Evolutionary conservation across 768 basidiomycete genomes (phyloP), one percentile per base, ranked within the genome.

Genomic region (Lactarius trivialis): DNA sequence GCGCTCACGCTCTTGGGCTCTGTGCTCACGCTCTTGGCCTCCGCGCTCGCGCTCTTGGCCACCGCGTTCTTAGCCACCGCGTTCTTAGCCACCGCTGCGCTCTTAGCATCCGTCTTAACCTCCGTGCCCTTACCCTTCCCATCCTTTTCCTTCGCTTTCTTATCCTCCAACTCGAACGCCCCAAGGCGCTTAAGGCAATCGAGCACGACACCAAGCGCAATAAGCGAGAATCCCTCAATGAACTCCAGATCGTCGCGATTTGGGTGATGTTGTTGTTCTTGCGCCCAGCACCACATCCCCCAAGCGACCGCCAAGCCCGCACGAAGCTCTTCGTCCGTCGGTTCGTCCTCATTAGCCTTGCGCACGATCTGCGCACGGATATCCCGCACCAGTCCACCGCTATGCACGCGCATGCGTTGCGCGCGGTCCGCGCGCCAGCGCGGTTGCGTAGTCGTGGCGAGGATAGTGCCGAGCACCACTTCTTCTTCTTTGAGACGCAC

Each of bases 401-500:
- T 71, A 63, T 89, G 85, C 14, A 82, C 73, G 39, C 77, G 76
- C 86, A 91, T 88, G 12, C 84, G 77, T 56, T 84, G 77, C 58
- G 80, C 78, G 30, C 86, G 78, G 64, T 82, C 81, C 32, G 71
- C 78, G 61, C 88, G 76, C 78, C 81, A 85, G 36, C 84, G 74
- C 60, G 77, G 78, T 65, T 90, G 83, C 1, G 81, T 73, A 68
- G 85, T 89, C 61, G 84, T 84, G 1, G 83, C 86, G 50, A 90
- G 73, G 60, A 93, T 93, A 0, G 85, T 84, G 21, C 89, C 89
- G 33, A 85, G 73, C 1, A 90, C 85, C 26, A 91, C 78, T 68
- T 93, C 91, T 55, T 86, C 85, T 69, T 93, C 91, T 7, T 77
- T 71, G 36, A 93, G 76, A 33, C 78, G 78, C 8, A 76, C 76